Evolutionary conservation across 495 filamentous ascomycete species (phyloP).

Genomic region (Aspergillus funiculosus): DNA sequence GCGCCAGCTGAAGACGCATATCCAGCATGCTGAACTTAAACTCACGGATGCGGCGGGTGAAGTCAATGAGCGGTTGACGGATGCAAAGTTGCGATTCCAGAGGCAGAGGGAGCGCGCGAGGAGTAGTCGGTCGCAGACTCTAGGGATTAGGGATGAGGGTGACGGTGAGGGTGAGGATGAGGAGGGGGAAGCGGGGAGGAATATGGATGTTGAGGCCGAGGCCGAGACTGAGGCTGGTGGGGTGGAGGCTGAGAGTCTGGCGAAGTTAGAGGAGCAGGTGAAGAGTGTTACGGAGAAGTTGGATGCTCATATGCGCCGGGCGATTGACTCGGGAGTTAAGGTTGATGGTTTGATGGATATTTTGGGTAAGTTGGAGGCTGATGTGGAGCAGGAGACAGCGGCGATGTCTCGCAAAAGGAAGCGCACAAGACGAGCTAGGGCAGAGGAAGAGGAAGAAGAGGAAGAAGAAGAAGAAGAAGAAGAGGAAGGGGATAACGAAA

Average conservation of each 20-base stretch:
- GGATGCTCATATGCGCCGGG: slow-evolving; percentile 34
- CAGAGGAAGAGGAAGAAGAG: slow-evolving; percentile 20
- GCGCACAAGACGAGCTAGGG: slow-evolving; percentile 3
- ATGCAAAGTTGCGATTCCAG: slow-evolving; percentile 31
- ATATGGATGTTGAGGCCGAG: slow-evolving; percentile 20
- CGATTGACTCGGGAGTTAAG: slow-evolving; percentile 36
- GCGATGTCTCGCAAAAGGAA: slow-evolving; percentile 4
- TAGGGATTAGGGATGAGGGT: not conserved
- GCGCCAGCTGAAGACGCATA: slow-evolving; percentile 30
- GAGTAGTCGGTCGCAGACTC: slow-evolving; percentile 16
- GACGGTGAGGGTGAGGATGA: slow-evolving; percentile 19
- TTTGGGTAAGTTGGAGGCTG: slow-evolving; percentile 28
- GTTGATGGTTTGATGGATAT: slow-evolving; percentile 30
- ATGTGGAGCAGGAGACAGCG: slow-evolving; percentile 19
- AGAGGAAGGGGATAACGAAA: slow-evolving; percentile 18
- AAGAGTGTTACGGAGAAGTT: slow-evolving; percentile 31
- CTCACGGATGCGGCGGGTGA: slow-evolving; percentile 42
- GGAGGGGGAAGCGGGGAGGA: slow-evolving; percentile 19
- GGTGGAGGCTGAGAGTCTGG: slow-evolving; percentile 26
- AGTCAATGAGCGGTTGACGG: slow-evolving; percentile 40
- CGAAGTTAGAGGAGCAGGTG: slow-evolving; percentile 25
- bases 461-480: slow-evolving; percentile 25
- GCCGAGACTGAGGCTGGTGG: slow-evolving; percentile 18
- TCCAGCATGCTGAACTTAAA: slow-evolving; percentile 32
- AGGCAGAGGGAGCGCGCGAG: slow-evolving; percentile 19